phyloP scores from a whole-genome alignment of 75 land plant genomes.

The Selaginella moellendorffii region DNA sequence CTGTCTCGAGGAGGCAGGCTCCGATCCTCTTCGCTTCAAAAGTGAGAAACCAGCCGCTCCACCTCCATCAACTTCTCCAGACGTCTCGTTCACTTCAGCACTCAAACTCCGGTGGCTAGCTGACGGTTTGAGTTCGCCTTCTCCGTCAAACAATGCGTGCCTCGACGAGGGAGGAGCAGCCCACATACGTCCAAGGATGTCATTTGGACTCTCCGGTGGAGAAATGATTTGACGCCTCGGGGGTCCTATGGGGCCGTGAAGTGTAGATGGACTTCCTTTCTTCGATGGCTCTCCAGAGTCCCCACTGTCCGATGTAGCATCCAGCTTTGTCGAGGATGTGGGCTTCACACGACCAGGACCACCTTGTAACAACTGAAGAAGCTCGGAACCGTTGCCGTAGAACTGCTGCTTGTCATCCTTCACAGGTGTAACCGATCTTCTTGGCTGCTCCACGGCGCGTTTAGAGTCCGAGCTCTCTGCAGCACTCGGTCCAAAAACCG shows the following conservation, averaged over 20 bases:
- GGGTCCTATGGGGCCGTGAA: slow-evolving; percentile 25
- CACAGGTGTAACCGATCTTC: neutral
- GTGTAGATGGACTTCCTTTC: neutral
- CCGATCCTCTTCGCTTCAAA: neutral
- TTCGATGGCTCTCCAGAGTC: slow-evolving; percentile 8
- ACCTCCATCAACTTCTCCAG: slow-evolving; percentile 4
- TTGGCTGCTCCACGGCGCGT: neutral
- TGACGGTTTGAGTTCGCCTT: neutral
- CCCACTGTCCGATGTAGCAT: neutral
- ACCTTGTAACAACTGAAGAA: slow-evolving; percentile 18
- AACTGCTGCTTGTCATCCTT: slow-evolving; percentile 13
- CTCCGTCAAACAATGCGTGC: neutral
- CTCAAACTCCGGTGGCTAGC: too few species aligned
- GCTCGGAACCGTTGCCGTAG: slow-evolving; percentile 21
- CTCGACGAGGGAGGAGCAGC: slow-evolving; percentile 10
- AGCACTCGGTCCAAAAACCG: slow-evolving; percentile 3
- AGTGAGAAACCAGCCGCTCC: slow-evolving; percentile 2
- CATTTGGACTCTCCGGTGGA: slow-evolving; percentile 12
- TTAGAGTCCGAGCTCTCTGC: neutral
- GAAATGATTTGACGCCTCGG: slow-evolving; percentile 10
- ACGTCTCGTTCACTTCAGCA: too few species aligned
- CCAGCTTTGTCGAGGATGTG: neutral
- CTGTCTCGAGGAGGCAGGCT: neutral
- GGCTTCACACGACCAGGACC: neutral
- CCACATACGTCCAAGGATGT: slow-evolving; percentile 22